Evolutionary conservation across 2,329 filamentous ascomycete genomes (phyloP).

Genomic region (Aspergillus vadensis): DNA sequence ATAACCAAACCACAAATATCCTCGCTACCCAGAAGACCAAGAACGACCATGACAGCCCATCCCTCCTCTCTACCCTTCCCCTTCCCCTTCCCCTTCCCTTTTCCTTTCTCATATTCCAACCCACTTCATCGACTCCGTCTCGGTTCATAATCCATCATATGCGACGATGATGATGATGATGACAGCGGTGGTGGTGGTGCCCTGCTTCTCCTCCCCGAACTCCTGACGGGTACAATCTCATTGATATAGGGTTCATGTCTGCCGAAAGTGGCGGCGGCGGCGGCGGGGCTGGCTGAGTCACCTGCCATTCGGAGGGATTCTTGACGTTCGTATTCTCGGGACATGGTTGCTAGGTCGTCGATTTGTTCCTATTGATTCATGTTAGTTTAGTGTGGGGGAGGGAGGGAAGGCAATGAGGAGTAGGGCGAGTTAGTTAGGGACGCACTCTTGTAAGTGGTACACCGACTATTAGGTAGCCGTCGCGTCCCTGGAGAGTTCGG

Average conservation of each 20-base stretch:
- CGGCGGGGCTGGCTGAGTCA: constrained; percentile 18
- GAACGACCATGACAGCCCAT: not conserved
- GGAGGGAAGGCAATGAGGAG: no score
- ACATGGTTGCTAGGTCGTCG: constrained; percentile 51
- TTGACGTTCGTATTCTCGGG: constrained; percentile 51
- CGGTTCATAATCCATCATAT: constrained; percentile 26
- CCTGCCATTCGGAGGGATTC: constrained; percentile 49
- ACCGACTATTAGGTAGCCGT: constrained; percentile 52
- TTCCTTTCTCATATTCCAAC: no score
- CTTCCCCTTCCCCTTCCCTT: no score
- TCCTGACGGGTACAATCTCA: constrained; percentile 42
- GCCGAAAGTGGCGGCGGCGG: constrained; percentile 16
- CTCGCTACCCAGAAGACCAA: not conserved
- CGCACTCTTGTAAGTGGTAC: constrained; percentile 48
- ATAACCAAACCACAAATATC: no score
- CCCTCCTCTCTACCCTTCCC: constrained; percentile 18
- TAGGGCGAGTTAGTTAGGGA: no score
- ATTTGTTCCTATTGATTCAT: constrained; percentile 47
- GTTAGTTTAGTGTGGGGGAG: constrained; percentile 11
- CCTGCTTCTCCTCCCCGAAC: constrained; percentile 32
- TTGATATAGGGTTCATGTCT: constrained; percentile 46
- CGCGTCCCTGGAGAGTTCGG: constrained; percentile 43
- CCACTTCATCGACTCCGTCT: constrained; percentile 26
- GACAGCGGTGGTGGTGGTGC: constrained; percentile 10
- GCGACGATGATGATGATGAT: no score